A percentile compares a stretch with the other conserved stretches of the same genome.
Conservation (phyloP, 768 basidiomycete genomes). For the Rhodosporidiobolus odoratus region DNA sequence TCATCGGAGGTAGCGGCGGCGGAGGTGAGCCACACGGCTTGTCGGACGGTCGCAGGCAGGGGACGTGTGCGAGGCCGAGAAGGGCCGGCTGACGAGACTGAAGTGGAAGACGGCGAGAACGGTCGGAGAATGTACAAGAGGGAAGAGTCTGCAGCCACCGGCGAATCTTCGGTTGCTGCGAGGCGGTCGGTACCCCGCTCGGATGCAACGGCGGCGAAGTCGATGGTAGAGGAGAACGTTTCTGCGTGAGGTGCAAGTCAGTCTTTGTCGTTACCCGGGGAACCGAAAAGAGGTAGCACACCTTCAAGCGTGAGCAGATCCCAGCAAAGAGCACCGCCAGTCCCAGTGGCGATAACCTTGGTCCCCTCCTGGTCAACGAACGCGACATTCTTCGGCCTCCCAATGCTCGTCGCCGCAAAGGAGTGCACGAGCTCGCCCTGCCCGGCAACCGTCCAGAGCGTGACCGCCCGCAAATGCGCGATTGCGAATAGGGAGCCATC, state of each 20-base stretch:
- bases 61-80: constrained; percentile 42
- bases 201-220: constrained; percentile 28
- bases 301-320: constrained; percentile 47
- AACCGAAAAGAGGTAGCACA: constrained; percentile 15
- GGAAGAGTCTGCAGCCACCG: constrained; percentile 41
- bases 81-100: constrained; percentile 26
- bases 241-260: constrained; percentile 4
- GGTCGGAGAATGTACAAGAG: constrained; percentile 18
- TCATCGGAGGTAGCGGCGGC: constrained; percentile 45
- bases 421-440: constrained; percentile 59
- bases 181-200: constrained; percentile 13
- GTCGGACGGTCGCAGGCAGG: constrained; percentile 64
- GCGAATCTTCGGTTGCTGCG: constrained; percentile 23
- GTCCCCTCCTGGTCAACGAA: constrained; percentile 42
- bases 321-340: constrained; percentile 45
- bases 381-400: constrained; percentile 53
- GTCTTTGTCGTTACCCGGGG: neutral
- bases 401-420: constrained; percentile 49
- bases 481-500: constrained; percentile 82
- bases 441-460: constrained; percentile 63
- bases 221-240: constrained; percentile 24
- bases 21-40: constrained; percentile 50
- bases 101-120: constrained; percentile 21
- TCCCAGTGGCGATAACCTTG: constrained; percentile 31
- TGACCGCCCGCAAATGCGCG: constrained; percentile 61